Conservation (phyloP, 306 rosid genomes). For the Inga leiocalycina region DNA sequence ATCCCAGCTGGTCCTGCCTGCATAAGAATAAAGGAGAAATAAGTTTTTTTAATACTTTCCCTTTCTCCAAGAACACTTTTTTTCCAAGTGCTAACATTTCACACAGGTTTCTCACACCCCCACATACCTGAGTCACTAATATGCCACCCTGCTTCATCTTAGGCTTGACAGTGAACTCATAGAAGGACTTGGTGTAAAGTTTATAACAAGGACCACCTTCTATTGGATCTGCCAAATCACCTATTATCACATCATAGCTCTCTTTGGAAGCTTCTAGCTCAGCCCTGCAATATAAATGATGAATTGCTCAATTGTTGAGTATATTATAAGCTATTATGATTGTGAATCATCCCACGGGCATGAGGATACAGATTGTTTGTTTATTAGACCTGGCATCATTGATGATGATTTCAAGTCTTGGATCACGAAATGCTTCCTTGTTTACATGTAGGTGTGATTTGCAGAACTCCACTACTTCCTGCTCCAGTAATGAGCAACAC, state of each 20-base stretch:
- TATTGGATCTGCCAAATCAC: conserved; percentile 95
- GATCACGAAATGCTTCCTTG: conserved; percentile 86
- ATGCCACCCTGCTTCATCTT: conserved; percentile 81
- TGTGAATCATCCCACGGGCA: conserved; percentile 9
- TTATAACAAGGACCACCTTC: conserved; percentile 98
- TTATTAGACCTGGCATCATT: conserved; percentile 77
- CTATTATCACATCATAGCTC: conserved; percentile 78
- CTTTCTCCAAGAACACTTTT: background rate
- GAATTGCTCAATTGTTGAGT: background rate
- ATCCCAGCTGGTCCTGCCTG: conserved; percentile 99
- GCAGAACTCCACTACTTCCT: conserved; percentile 96
- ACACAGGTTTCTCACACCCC: background rate
- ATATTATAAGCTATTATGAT: background rate
- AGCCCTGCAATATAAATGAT: conserved; percentile 55
- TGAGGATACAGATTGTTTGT: background rate
- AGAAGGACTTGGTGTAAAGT: conserved; percentile 94
- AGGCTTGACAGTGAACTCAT: conserved; percentile 79
- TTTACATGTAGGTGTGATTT: conserved; percentile 81
- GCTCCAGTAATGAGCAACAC: conserved; percentile 36
- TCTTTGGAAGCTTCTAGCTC: conserved; percentile 70
- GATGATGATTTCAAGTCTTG: conserved; percentile 78
- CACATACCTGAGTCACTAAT: conserved; percentile 84
- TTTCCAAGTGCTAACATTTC: background rate
- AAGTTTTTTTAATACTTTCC: background rate
- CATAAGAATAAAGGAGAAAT: conserved; percentile 12